Evolutionary conservation across 345 rosid species (phyloP).

Genomic region (Salix brachista): DNA sequence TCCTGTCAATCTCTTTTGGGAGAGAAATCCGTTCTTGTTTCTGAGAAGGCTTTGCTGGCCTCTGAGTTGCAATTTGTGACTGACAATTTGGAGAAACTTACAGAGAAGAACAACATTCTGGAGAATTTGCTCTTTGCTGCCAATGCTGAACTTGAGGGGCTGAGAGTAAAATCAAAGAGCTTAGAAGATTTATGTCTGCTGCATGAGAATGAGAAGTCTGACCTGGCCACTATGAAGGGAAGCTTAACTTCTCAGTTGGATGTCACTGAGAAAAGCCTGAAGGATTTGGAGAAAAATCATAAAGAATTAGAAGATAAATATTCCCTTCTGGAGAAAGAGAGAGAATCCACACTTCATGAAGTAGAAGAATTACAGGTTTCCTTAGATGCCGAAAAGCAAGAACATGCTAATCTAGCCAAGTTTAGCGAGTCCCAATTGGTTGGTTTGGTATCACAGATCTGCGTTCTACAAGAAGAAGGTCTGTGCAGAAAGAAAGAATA

Average conservation of each 20-base stretch:
- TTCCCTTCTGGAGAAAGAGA: slow-evolving; percentile 51
- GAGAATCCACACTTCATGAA: slow-evolving; percentile 44
- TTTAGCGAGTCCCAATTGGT: slow-evolving; percentile 40
- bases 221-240: slow-evolving; percentile 46
- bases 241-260: slow-evolving; percentile 53
- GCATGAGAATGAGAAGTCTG: slow-evolving; percentile 63
- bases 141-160: slow-evolving; percentile 66
- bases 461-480: slow-evolving; percentile 51
- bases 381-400: slow-evolving; percentile 49
- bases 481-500: slow-evolving; percentile 51
- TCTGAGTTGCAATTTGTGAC: slow-evolving; percentile 53
- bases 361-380: slow-evolving; percentile 46
- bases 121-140: slow-evolving; percentile 73
- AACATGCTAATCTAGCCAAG: slow-evolving; percentile 46
- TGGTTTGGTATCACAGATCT: slow-evolving; percentile 53
- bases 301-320: slow-evolving; percentile 44
- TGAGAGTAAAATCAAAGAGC: slow-evolving; percentile 46
- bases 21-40: slow-evolving; percentile 62
- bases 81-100: slow-evolving; percentile 51
- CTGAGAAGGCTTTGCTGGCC: slow-evolving; percentile 54
- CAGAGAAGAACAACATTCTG: slow-evolving; percentile 56
- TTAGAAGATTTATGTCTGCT: slow-evolving; percentile 55
- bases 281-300: slow-evolving; percentile 53
- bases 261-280: slow-evolving; percentile 40
- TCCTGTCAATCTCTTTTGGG: slow-evolving; percentile 47